Evolutionary conservation across 2,329 filamentous ascomycete species (phyloP).

Genomic region (Ceratocystis cubensis): DNA sequence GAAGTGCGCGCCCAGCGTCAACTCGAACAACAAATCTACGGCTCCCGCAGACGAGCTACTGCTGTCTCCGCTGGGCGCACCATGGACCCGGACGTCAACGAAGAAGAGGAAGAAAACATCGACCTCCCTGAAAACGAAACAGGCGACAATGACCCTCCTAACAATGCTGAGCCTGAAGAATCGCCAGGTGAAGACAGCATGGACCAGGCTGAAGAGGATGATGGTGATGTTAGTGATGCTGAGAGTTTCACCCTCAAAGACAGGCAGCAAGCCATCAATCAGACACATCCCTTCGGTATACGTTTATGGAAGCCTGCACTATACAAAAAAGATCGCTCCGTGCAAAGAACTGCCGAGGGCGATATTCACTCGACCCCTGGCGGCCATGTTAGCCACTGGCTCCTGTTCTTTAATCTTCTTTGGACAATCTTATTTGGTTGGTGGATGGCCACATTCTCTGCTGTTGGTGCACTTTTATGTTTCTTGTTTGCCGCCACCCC

Average conservation of each 20-base stretch:
- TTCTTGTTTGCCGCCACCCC: slow-evolving; percentile 66
- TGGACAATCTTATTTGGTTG: slow-evolving; percentile 92
- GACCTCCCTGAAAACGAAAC: slow-evolving; percentile 23
- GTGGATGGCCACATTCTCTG: slow-evolving; percentile 77
- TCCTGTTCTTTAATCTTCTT: slow-evolving; percentile 75
- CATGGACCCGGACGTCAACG: slow-evolving; percentile 30
- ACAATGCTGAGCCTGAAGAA: slow-evolving; percentile 25
- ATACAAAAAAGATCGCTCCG: slow-evolving; percentile 94
- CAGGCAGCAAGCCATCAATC: slow-evolving; percentile 92
- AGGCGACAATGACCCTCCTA: slow-evolving; percentile 23
- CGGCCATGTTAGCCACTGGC: slow-evolving; percentile 68
- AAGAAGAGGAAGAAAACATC: slow-evolving; percentile 29
- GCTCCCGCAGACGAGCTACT: slow-evolving; percentile 29
- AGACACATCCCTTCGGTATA: slow-evolving; percentile 97
- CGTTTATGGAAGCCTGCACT: slow-evolving; percentile 96
- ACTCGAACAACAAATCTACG: slow-evolving; percentile 27
- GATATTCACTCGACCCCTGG: slow-evolving; percentile 95
- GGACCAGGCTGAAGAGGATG: slow-evolving; percentile 49
- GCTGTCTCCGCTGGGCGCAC: slow-evolving; percentile 24
- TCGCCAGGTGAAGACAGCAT: slow-evolving; percentile 31
- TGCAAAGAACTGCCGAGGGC: slow-evolving; percentile 88
- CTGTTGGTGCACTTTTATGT: slow-evolving; percentile 63
- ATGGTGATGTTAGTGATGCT: slow-evolving; percentile 69
- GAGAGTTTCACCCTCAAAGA: slow-evolving; percentile 98
- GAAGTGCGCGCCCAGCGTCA: slow-evolving; percentile 64